Base-by-base conservation (phyloP, 208 protist species). In the Trypanosoma avium region DNA sequence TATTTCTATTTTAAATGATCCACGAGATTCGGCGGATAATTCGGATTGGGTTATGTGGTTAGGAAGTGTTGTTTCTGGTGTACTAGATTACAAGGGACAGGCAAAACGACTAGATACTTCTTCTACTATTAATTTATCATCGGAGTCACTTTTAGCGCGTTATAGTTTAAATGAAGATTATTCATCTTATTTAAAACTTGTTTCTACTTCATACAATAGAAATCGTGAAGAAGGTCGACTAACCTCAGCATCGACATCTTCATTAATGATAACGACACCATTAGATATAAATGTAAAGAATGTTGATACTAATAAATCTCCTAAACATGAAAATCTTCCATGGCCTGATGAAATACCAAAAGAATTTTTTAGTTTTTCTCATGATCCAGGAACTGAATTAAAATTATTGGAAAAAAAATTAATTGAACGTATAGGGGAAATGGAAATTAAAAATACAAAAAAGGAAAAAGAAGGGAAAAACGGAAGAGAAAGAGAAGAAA, bases 1-100 rank as follows among this genome's bases (percentile, higher is more conserved):
- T 65, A 85, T 88, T 33, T 94, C 89, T n/a, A 92, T 97, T 57
- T 52, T 96, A 32, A 96, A 92, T 55, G 79, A 96, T 70, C 92
- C 92, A 19, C 68, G 40, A n/a, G 57, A 65, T 38, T 35, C 26
- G 4, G 53, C 10, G 63, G 58, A 65, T 0, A 48, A 21, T 2
- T 71, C 63, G 12, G 76, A 79, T 56, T 88, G 82, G 84, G 68
- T 75, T 22, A 68, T 67, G 7, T 93, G 89, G 90, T 45, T 95
- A 2, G 82, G 86, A 30, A 70, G 79, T 5, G 79, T 82, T 55
- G 58, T 93, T 0, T 86, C 79, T 48, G 77, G 80, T 47, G 84
- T 77, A 8, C 81, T 89, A 13, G 86, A 95, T 68, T 81, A 84
- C 67, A 77, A 67, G 52, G 70, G 60, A 5, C 35, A 45, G 30